These are phyloP conservation scores for Globisporangium radiosum DNA, from an alignment of 352 stramenopile genomes.

Conservation along the genomic window DNA sequence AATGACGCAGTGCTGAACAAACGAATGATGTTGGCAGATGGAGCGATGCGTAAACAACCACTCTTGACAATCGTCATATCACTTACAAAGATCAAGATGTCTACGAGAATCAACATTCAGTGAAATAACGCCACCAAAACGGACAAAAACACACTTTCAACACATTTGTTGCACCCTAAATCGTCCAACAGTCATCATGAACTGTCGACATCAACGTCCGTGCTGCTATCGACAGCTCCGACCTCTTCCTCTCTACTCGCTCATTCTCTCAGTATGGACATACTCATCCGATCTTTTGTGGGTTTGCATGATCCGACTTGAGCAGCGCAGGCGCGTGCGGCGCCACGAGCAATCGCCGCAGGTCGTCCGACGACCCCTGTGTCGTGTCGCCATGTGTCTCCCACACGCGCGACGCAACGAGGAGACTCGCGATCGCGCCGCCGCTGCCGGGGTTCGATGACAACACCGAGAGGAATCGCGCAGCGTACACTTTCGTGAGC, in stretches of 20 bases:
- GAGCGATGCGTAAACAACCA: no score
- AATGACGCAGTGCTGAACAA: no score
- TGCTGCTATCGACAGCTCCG: no score
- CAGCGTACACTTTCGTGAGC: conserved; percentile 77
- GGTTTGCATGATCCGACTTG: conserved; percentile 75
- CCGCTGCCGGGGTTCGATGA: conserved; percentile 81
- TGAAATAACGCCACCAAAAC: no score
- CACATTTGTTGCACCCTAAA: no score
- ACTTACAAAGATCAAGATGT: no score
- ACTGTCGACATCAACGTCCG: no score
- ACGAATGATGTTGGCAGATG: no score
- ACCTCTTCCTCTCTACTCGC: not conserved
- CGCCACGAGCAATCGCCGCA: conserved; percentile 65
- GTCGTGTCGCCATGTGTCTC: conserved; percentile 79
- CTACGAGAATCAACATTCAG: no score
- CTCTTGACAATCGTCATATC: no score
- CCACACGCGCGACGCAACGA: conserved; percentile 76
- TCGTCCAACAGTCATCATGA: no score
- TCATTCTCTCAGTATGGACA: not conserved
- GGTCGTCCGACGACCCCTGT: conserved; percentile 71
- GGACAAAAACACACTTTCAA: no score
- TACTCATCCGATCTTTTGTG: conserved; percentile 72
- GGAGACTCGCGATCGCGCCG: conserved; percentile 70
- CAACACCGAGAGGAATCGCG: conserved; percentile 74
- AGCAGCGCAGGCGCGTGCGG: conserved; percentile 70